Evolutionary conservation across 2,329 filamentous ascomycete species (phyloP), one percentile per base, ranked within the genome.

Genomic region (Diaporthe caulivora): DNA sequence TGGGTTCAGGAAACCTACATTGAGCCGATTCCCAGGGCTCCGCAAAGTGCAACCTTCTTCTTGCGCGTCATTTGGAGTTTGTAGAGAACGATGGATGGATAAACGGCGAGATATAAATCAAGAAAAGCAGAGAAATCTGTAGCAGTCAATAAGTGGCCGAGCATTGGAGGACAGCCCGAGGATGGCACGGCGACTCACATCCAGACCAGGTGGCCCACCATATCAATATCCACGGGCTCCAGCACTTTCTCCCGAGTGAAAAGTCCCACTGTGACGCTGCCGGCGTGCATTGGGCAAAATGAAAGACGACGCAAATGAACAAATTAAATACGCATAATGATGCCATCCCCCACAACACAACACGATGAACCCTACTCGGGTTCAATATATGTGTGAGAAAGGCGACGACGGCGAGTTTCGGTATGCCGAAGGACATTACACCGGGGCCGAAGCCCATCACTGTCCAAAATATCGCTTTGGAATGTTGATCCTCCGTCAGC

Each of bases 211-310:
- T 82, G 3, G 82, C 80, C 73, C 83, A 85, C 62, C 82, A 75
- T 26, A 87, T 81, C 3, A 86, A 76, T 54, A 83, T 80, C 74
- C 75, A 78, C 21, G 74, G 78, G 75, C 78, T 79, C 78, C 80
- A 82, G 76, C 82, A 87, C 8, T 53, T 80, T 78, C 77, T 3
- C 65, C 72, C 26, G 55, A 82, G 78, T 2, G 77, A 76, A 24
- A 80, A 79, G 64, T 82, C 77, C 86, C 86, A 88, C 29, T 83
- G 78, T 0, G 84, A 82, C 31, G 73, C 54, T 3, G 77, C 72
- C 0, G 86, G 86, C 2, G 77, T 78, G 77, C 86, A 88, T 73
- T 84, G 84, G 1, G 81, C 83, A 51, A 86, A 84, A 1, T 86
- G 75, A 8, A 86, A 79, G 21, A 85, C 74, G 24, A 86, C 80